Percentiles rank a stretch among this genome's conserved stretches.
Conservation (phyloP, 2,329 filamentous ascomycete genomes). For the Hymenoscyphus scutula region DNA sequence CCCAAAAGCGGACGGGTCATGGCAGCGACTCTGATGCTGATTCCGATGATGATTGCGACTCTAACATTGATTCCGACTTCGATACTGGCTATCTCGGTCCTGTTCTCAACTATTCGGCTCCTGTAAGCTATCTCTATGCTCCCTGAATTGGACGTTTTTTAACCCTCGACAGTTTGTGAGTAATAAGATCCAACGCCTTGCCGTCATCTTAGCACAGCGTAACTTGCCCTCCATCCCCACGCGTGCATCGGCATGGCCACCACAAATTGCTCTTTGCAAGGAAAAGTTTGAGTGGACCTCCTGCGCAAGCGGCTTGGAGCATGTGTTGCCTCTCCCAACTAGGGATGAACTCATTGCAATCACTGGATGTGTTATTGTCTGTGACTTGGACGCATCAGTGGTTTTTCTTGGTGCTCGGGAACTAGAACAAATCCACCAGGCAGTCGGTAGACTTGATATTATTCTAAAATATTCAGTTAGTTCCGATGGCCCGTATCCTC, state of each 20-base stretch:
- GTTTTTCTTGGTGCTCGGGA: constrained; percentile 25
- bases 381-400: constrained; percentile 16
- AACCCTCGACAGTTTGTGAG: constrained; percentile 21
- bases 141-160: neutral
- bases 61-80: constrained; percentile 12
- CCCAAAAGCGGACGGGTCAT: neutral
- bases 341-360: constrained; percentile 19
- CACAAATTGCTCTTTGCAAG: constrained; percentile 14
- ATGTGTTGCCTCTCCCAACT: constrained; percentile 14
- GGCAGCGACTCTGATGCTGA: constrained; percentile 6
- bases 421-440: constrained; percentile 17
- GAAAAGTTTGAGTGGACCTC: constrained; percentile 18
- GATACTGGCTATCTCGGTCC: constrained; percentile 7
- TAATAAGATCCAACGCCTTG: constrained; percentile 23
- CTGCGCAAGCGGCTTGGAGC: constrained; percentile 15
- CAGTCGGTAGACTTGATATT: constrained; percentile 29
- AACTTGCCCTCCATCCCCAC: neutral
- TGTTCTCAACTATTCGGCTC: constrained; percentile 6
- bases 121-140: neutral
- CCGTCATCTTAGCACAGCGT: constrained; percentile 14
- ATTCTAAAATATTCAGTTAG: constrained; percentile 30
- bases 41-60: constrained; percentile 8
- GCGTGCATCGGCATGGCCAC: neutral
- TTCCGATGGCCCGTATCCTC: neutral
- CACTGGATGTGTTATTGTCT: constrained; percentile 27